Conservation (phyloP, 306 rosid genomes). For the Morella rubra region DNA sequence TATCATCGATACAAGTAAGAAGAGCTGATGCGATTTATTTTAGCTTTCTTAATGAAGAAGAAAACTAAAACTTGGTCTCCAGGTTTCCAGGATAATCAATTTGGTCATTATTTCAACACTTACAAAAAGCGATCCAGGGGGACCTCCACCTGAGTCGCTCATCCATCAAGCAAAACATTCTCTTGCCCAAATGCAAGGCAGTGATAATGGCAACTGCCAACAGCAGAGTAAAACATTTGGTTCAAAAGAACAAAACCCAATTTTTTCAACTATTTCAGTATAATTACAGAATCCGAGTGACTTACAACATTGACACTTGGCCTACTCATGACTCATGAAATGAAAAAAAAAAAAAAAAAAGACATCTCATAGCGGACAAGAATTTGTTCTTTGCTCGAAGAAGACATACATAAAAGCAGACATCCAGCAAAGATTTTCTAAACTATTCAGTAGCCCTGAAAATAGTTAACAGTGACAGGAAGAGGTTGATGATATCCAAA, state of each 20-base stretch:
- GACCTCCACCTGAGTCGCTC: no score
- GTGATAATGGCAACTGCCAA: no score
- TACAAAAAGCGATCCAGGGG: no score
- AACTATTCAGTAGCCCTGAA: constrained; percentile 56
- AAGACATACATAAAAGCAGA: neutral
- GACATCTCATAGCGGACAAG: constrained; percentile 11
- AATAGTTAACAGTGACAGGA: constrained; percentile 61
- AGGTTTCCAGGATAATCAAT: no score
- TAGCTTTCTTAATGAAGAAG: no score
- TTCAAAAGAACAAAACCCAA: neutral
- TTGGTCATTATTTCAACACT: no score
- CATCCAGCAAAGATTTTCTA: constrained; percentile 11
- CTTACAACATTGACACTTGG: neutral
- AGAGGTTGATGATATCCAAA: constrained; percentile 84
- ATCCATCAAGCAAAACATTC: no score
- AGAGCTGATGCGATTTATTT: no score
- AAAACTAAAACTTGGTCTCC: no score
- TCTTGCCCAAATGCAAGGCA: no score
- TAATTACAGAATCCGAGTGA: neutral
- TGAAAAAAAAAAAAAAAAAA: neutral
- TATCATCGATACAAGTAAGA: no score
- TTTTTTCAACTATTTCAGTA: neutral
- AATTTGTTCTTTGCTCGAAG: neutral
- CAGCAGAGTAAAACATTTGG: no score
- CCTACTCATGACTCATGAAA: neutral